A percentile compares a stretch with the other conserved stretches of the same genome.
Evolutionary conservation across 163 green algal genomes (phyloP).

Genomic region (Scenedesmus sp.): DNA sequence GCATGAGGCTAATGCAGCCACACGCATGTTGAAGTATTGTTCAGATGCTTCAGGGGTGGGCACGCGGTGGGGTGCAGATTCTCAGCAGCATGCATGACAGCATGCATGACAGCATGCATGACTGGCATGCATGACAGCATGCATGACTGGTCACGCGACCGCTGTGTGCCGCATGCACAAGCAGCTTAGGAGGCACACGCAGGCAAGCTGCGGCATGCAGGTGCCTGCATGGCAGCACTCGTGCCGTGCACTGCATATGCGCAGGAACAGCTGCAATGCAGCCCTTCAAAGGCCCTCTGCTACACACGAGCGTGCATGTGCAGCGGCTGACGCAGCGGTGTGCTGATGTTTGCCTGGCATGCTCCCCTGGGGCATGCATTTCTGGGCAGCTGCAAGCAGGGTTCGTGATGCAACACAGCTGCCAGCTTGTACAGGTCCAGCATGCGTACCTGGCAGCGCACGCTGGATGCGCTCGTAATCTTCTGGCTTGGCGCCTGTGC

Average conservation of each 20-base stretch:
- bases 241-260: not conserved
- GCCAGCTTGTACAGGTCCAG: not conserved
- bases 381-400: not conserved
- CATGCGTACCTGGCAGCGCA: conserved; percentile 41
- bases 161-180: not conserved
- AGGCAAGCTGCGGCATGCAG: not conserved
- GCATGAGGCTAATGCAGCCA: too few relatives aligned
- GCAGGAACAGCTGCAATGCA: not conserved
- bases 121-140: too few relatives aligned
- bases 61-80: too few relatives aligned
- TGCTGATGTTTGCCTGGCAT: not conserved
- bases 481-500: conserved; percentile 22
- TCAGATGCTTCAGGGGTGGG: too few relatives aligned
- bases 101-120: too few relatives aligned
- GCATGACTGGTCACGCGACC: too few relatives aligned
- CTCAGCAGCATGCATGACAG: too few relatives aligned
- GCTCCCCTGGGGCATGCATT: not conserved
- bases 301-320: not conserved
- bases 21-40: too few relatives aligned
- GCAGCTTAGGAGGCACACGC: not conserved
- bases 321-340: too few relatives aligned
- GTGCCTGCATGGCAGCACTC: not conserved
- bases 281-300: not conserved
- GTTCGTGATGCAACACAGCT: not conserved
- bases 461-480: conserved; percentile 38